Conservation (phyloP, 768 basidiomycete species). For the Gymnopilus dilepis region DNA sequence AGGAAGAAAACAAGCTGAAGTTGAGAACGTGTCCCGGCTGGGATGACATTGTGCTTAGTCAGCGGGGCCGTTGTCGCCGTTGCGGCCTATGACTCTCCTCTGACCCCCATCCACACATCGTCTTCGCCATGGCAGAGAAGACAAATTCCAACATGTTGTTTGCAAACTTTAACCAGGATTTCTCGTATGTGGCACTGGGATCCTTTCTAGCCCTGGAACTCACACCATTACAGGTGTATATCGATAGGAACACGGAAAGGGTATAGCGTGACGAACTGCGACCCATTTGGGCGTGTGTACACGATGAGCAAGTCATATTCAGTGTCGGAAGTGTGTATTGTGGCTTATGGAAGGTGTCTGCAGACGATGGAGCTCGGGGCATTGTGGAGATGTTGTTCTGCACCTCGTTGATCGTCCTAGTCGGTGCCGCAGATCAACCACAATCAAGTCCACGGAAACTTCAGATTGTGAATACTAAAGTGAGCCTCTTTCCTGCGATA, state of each 20-base stretch:
- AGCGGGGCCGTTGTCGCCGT: neutral
- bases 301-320: constrained; percentile 76
- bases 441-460: constrained; percentile 90
- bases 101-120: neutral
- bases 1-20: neutral
- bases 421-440: constrained; percentile 94
- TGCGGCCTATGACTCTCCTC: neutral
- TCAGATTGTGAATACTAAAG: constrained; percentile 99
- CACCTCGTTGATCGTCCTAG: constrained; percentile 95
- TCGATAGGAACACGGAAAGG: constrained; percentile 95
- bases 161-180: constrained; percentile 98
- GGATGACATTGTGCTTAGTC: neutral
- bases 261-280: constrained; percentile 97
- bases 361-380: constrained; percentile 92
- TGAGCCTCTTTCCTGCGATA: constrained; percentile 34
- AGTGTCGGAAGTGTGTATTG: neutral
- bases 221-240: constrained; percentile 62
- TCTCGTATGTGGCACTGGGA: constrained; percentile 63
- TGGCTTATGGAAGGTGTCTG: constrained; percentile 7
- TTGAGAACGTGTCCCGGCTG: neutral
- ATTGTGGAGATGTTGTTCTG: constrained; percentile 99
- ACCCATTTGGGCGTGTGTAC: constrained; percentile 96
- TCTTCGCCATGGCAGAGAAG: constrained; percentile 41
- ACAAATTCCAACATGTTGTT: constrained; percentile 66
- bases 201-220: neutral